A percentile compares a stretch with the other conserved stretches of the same genome.
Conservation (phyloP, 768 basidiomycete species). For the Podaxis pistillaris region DNA sequence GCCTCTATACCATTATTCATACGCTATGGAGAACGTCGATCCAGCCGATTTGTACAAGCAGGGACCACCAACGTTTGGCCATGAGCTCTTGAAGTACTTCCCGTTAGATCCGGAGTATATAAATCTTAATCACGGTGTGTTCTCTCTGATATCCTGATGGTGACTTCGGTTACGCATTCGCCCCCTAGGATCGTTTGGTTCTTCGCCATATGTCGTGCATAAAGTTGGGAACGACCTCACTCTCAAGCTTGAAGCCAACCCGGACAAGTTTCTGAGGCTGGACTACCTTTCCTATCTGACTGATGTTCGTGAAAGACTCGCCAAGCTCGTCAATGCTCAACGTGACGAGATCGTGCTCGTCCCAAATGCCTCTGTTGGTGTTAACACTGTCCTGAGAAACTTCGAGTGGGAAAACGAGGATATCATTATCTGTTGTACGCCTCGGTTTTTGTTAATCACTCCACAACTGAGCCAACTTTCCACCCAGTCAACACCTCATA, state of each 20-base stretch:
- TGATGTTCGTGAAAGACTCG: slow-evolving; percentile 43
- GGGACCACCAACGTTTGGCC: slow-evolving; percentile 48
- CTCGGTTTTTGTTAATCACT: slow-evolving; percentile 12
- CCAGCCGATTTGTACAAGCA: slow-evolving; percentile 6
- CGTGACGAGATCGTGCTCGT: slow-evolving; percentile 60
- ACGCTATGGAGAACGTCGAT: slow-evolving; percentile 2
- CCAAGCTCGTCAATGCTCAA: slow-evolving; percentile 48
- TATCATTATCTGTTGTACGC: slow-evolving; percentile 60
- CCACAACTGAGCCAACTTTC: background rate
- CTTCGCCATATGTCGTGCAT: slow-evolving; percentile 51
- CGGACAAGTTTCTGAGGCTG: slow-evolving; percentile 53
- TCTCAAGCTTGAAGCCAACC: slow-evolving; percentile 46
- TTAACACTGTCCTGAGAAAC: slow-evolving; percentile 68
- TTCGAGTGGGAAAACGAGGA: slow-evolving; percentile 69
- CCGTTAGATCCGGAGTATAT: slow-evolving; percentile 56
- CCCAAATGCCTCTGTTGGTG: slow-evolving; percentile 59
- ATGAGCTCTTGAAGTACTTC: slow-evolving; percentile 50
- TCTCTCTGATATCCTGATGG: background rate
- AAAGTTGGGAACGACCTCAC: slow-evolving; percentile 41
- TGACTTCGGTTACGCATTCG: background rate
- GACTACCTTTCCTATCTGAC: slow-evolving; percentile 32
- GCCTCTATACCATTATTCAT: background rate
- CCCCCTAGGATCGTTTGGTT: slow-evolving; percentile 55
- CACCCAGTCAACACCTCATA: slow-evolving; percentile 45
- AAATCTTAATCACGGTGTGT: slow-evolving; percentile 64